A percentile compares a stretch with the other conserved stretches of the same genome.
phyloP scores from a whole-genome alignment of 2,329 filamentous ascomycete species.

The Allantophomopsis lycopodina region DNA sequence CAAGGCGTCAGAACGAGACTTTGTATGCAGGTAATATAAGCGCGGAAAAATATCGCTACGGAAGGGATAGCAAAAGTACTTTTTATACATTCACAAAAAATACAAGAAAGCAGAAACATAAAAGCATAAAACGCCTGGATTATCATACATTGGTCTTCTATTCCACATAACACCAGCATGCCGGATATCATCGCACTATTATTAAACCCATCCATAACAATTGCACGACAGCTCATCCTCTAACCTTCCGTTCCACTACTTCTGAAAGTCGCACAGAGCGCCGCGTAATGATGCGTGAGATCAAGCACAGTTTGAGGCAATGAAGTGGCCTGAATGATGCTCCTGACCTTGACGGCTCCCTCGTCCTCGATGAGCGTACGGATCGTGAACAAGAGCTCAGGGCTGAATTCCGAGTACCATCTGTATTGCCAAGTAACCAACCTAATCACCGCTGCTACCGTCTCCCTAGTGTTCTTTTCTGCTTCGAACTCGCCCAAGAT shows the following conservation, averaged over 20 bases:
- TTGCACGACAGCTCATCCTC: too few relatives aligned
- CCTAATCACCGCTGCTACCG: constrained; percentile 73
- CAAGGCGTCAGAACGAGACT: too few relatives aligned
- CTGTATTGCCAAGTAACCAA: constrained; percentile 96
- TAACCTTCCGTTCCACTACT: constrained; percentile 53
- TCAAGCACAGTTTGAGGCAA: constrained; percentile 87
- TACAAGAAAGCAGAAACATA: too few relatives aligned
- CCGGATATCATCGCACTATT: too few relatives aligned
- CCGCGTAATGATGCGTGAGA: constrained; percentile 90
- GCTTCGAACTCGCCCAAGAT: constrained; percentile 70
- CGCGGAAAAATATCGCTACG: too few relatives aligned
- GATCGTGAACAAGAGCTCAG: constrained; percentile 74
- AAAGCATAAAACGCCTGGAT: too few relatives aligned
- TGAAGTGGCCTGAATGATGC: constrained; percentile 92
- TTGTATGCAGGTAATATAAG: too few relatives aligned
- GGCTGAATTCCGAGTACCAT: constrained; percentile 99
- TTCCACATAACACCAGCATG: too few relatives aligned
- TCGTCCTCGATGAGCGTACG: constrained; percentile 93
- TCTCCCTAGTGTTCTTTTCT: constrained; percentile 65
- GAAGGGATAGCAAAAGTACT: too few relatives aligned
- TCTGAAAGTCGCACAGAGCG: constrained; percentile 84
- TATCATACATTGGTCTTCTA: too few relatives aligned
- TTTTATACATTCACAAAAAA: too few relatives aligned
- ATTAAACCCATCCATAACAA: too few relatives aligned
- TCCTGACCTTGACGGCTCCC: constrained; percentile 91